Evolutionary conservation across 148 eudicot species (phyloP), one percentile per base, ranked within the genome.

Genomic region (Persicaria maculosa): DNA sequence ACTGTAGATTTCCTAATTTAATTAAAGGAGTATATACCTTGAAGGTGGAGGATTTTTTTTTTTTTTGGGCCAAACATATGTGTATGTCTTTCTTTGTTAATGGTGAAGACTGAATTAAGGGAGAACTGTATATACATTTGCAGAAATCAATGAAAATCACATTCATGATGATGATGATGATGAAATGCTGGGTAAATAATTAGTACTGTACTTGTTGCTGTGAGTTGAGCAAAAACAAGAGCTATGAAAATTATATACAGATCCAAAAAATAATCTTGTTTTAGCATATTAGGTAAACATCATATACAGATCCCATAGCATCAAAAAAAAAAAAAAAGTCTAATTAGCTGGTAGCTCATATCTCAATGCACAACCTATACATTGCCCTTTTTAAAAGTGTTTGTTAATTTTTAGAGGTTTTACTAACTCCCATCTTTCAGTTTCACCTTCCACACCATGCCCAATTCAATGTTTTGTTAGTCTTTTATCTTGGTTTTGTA

Each of bases 221-320:
- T 53, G 58, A 11, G 62, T 59, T 40, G 22, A 20, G 5, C 22
- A 59, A 25, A 22, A 22, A 59, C 67, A 59, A 10, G 43, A 59
- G 15, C 25, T 20, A 59, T 22, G 9, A 59, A 20, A 12, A 22
- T 8, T 19, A 11, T n/a, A 52, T 59, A 22, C 10, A 25, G 67
- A 20, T 19, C 72, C 50, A 70, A 47, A 44, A 70, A 70, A 44
- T 40, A 70, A 20, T 44, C 14, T 43, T 72, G 16, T 65, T 62
- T 78, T 25, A 59, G 67, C 10, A 14, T 59, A 59, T 59, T 59
- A 15, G 47, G 50, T 65, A 17, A 6, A 77, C 75, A 71, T 58
- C 40, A 31, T 73, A 17, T 59, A 31, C 72, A 69, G 78, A 83
- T 83, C 85, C 84, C 80, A 2, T 78, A 57, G 73, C 20, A 22